Base-by-base conservation (phyloP, 345 rosid species). In the Citrus australasica region DNA sequence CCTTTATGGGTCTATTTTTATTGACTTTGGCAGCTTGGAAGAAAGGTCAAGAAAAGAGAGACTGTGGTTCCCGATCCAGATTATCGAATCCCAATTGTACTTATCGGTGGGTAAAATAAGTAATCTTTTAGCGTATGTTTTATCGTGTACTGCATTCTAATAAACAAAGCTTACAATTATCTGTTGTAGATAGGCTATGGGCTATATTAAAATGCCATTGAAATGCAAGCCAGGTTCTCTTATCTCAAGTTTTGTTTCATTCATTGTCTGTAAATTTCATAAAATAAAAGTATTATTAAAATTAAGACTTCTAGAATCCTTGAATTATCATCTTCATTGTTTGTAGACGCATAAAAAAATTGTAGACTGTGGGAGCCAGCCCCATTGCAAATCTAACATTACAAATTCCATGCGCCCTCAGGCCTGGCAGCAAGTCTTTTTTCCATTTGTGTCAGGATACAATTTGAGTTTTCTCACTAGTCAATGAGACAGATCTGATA, bases 41-140 rank as follows among this genome's bases (percentile, higher is more conserved):
- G 81, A 76, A 84, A 80, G 76, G 87, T 77, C 69, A 79, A 81
- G 56, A 83, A 82, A 82, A 86, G 80, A 80, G 88, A 88, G 72
- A 87, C 88, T 42, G 91, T 91, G 56, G 65, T 90, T 86, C 95
- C 91, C 1, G 90, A 87, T 40, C 95, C 93, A 8, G 93, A 88
- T 82, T 90, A 88, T 82, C 83, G 89, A 75, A 88, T 91, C 67
- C 90, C 91, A 0, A 33, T 85, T 75, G 86, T 91, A 70, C 82
- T 89, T 16, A 90, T 89, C 11, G 93, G 93, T 91, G 38, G 27
- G 84, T 82, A 27, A 13, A 46, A 42, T 19, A 37, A 75, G 25
- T 62, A 16, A 21, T 71, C 10, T 53, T 53, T 30, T 46, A 7
- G 46, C 28, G 2, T 25, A 17, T 28, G 17, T 30, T 69, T 68